Evolutionary conservation across 495 filamentous ascomycete genomes (phyloP).

Genomic region (Wilcoxina mikolae): DNA sequence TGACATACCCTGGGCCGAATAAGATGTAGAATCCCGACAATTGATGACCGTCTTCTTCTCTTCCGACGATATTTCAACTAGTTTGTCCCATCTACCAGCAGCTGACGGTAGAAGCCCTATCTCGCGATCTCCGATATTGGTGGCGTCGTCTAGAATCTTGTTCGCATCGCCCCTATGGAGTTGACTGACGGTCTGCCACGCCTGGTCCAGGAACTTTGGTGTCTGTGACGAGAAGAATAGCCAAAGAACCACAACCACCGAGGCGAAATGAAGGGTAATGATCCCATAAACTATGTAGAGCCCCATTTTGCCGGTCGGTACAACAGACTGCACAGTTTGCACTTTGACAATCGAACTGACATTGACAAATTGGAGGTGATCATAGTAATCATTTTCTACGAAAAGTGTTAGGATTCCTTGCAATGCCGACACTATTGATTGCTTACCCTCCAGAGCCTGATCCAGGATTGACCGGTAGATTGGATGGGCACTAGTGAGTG

Average conservation of each 20-base stretch:
- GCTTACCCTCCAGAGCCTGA: neutral
- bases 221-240: neutral
- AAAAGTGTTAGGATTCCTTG: neutral
- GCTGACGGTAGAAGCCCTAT: neutral
- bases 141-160: neutral
- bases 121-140: neutral
- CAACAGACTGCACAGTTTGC: neutral
- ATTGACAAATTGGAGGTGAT: neutral
- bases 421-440: neutral
- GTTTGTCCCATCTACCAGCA: neutral
- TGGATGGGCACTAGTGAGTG: neutral
- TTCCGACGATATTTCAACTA: neutral
- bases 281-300: neutral
- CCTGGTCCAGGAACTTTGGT: neutral
- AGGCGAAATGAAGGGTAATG: neutral
- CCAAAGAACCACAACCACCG: neutral
- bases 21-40: no score
- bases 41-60: neutral
- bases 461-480: no score
- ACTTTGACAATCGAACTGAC: neutral
- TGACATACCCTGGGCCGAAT: no score
- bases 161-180: neutral
- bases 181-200: neutral
- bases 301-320: neutral
- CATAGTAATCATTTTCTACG: neutral